These are phyloP conservation scores for Blastobotrys ciferrii DNA, from an alignment of 1,139 yeast genomes.

Conservation along the genomic window DNA sequence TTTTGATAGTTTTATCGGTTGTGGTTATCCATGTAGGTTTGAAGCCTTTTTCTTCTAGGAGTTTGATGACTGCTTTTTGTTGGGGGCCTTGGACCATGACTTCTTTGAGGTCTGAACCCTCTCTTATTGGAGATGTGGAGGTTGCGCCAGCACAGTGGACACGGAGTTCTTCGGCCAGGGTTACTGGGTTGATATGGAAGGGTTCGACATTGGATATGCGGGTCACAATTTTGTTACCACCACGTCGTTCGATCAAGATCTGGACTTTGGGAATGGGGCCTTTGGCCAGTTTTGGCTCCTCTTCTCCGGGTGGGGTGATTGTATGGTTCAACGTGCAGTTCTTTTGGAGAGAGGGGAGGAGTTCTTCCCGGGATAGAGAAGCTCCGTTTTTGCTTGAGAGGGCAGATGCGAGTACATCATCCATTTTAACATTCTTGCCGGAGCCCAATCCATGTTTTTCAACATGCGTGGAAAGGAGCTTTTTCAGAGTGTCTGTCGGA, in stretches of 20 bases:
- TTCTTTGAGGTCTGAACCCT: conserved; percentile 49
- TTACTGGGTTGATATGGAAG: conserved; percentile 63
- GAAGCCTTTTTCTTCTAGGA: conserved; percentile 64
- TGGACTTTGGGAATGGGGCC: conserved; percentile 70
- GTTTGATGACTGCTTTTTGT: conserved; percentile 55
- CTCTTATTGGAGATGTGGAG: conserved; percentile 54
- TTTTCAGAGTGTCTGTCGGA: conserved; percentile 53
- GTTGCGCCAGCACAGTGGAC: conserved; percentile 88
- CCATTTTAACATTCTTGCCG: conserved; percentile 53
- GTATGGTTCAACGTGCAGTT: conserved; percentile 60
- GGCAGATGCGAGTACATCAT: conserved; percentile 44
- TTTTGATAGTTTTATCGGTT: conserved; percentile 61
- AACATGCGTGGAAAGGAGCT: conserved; percentile 55
- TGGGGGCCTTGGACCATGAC: conserved; percentile 93
- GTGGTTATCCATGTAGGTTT: conserved; percentile 64
- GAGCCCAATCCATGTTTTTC: conserved; percentile 49
- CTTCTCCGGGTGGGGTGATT: conserved; percentile 46
- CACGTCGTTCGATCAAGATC: conserved; percentile 70
- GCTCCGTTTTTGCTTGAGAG: conserved; percentile 30
- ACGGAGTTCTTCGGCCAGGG: conserved; percentile 65
- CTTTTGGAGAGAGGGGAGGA: conserved; percentile 49
- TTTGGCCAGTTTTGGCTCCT: conserved; percentile 36
- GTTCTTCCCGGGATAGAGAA: conserved; percentile 46
- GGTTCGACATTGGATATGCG: conserved; percentile 66
- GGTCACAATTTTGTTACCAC: conserved; percentile 81